Conservation (phyloP, 2,329 filamentous ascomycete species). For the Alternaria burnsii region DNA sequence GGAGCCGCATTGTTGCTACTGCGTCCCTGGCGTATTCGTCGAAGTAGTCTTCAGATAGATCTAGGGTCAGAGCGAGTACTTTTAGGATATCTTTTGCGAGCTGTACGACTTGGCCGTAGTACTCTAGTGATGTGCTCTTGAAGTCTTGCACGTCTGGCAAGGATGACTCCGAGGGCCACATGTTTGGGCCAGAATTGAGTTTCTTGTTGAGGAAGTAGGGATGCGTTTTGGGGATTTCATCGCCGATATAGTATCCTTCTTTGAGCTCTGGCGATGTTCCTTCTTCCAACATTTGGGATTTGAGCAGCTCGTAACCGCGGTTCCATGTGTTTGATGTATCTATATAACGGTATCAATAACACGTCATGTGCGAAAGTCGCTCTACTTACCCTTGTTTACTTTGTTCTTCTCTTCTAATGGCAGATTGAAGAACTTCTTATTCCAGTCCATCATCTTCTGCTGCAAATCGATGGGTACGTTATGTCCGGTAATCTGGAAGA, state of each 20-base stretch:
- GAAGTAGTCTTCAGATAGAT: conserved; percentile 51
- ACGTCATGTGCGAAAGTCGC: neutral
- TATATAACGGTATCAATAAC: conserved; percentile 13
- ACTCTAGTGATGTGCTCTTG: conserved; percentile 50
- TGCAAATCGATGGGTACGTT: conserved; percentile 52
- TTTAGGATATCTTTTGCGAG: conserved; percentile 55
- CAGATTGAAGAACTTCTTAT: conserved; percentile 54
- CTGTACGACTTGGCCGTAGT: conserved; percentile 51
- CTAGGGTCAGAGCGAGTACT: conserved; percentile 53
- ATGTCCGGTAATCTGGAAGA: conserved; percentile 58
- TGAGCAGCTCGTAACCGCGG: conserved; percentile 55
- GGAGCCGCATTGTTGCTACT: conserved; percentile 53
- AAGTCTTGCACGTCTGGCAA: conserved; percentile 44
- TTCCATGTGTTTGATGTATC: conserved; percentile 52
- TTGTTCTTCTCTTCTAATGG: conserved; percentile 54
- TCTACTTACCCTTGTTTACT: conserved; percentile 46
- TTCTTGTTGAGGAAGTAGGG: conserved; percentile 51
- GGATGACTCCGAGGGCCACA: conserved; percentile 45
- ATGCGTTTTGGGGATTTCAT: conserved; percentile 52
- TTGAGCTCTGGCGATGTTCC: conserved; percentile 56
- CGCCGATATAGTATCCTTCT: conserved; percentile 55
- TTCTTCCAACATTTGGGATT: conserved; percentile 54
- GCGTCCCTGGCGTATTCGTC: conserved; percentile 47
- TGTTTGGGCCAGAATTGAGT: conserved; percentile 53
- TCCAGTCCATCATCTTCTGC: conserved; percentile 49